phyloP scores from a whole-genome alignment of 2,329 filamentous ascomycete genomes.

The Chrysosporium keratinophilum region DNA sequence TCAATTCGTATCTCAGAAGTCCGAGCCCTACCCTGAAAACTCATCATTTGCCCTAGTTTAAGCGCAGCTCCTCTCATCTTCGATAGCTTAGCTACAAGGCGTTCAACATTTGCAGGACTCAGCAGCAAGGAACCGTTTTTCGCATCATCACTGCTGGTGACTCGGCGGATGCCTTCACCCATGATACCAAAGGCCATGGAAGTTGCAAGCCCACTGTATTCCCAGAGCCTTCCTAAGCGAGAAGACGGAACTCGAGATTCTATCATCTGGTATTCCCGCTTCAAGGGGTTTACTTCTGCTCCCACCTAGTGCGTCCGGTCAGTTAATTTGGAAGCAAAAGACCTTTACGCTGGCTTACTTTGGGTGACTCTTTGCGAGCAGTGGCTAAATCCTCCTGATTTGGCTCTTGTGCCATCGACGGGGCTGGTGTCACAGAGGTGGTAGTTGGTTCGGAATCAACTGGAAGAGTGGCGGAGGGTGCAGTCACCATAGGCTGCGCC shows the following conservation, averaged over 20 bases:
- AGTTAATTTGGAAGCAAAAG: constrained; percentile 1
- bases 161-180: constrained; percentile 70
- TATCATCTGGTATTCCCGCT: constrained; percentile 54
- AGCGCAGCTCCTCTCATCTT: constrained; percentile 95
- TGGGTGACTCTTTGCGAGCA: background rate
- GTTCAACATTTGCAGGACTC: constrained; percentile 81
- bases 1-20: background rate
- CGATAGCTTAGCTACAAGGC: constrained; percentile 83
- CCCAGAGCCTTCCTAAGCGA: constrained; percentile 78
- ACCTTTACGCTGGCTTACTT: background rate
- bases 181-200: constrained; percentile 93
- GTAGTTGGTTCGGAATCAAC: background rate
- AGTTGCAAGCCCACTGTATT: constrained; percentile 84
- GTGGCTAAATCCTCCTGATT: background rate
- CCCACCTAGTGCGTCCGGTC: constrained; percentile 22
- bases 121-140: constrained; percentile 66
- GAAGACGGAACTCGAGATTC: constrained; percentile 88
- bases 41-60: constrained; percentile 96
- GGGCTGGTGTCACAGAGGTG: background rate
- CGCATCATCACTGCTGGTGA: constrained; percentile 53
- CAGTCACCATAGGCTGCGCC: background rate
- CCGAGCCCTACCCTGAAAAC: constrained; percentile 58
- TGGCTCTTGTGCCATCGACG: background rate
- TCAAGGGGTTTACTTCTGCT: constrained; percentile 14
- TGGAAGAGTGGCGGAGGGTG: background rate